Percentiles rank a stretch among this genome's conserved stretches.
These are phyloP conservation scores for Xylaria flabelliformis DNA, from an alignment of 495 filamentous ascomycete genomes.

Conservation along the genomic window DNA sequence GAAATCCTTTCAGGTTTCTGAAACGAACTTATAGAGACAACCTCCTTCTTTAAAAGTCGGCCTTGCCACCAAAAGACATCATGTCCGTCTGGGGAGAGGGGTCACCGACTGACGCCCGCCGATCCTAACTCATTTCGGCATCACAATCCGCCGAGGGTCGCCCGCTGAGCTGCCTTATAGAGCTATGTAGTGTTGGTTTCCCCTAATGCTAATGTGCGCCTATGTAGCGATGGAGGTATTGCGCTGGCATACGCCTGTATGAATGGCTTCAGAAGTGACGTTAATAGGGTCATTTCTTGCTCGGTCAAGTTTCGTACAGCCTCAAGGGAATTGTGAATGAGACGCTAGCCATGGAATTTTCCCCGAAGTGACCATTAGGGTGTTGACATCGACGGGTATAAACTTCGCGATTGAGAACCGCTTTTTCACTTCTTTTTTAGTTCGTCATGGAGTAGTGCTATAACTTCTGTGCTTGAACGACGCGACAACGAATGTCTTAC, in stretches of 20 bases:
- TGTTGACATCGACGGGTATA: background rate
- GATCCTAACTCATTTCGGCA: background rate
- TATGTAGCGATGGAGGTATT: background rate
- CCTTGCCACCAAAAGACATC: background rate
- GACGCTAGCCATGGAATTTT: background rate
- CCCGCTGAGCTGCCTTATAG: conserved; percentile 10
- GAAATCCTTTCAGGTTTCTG: background rate
- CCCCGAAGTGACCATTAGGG: background rate
- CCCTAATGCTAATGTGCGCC: background rate
- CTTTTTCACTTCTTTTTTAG: background rate
- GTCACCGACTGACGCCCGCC: background rate
- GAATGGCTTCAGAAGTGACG: conserved; percentile 9
- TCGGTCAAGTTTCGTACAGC: background rate
- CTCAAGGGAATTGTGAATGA: background rate
- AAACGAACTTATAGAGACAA: background rate
- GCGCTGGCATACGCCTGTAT: background rate
- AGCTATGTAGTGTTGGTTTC: background rate
- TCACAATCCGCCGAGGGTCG: background rate
- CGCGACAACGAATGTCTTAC: background rate
- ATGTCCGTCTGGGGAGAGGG: background rate
- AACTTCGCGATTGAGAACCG: background rate
- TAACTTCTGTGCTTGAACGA: background rate
- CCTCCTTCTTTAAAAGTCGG: background rate
- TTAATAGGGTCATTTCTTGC: background rate
- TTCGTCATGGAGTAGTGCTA: background rate